Percentiles rank a stretch among this genome's conserved stretches.
These are phyloP conservation scores for Ettlia oleoabundans DNA, from an alignment of 139 green algal genomes.

Conservation along the genomic window DNA sequence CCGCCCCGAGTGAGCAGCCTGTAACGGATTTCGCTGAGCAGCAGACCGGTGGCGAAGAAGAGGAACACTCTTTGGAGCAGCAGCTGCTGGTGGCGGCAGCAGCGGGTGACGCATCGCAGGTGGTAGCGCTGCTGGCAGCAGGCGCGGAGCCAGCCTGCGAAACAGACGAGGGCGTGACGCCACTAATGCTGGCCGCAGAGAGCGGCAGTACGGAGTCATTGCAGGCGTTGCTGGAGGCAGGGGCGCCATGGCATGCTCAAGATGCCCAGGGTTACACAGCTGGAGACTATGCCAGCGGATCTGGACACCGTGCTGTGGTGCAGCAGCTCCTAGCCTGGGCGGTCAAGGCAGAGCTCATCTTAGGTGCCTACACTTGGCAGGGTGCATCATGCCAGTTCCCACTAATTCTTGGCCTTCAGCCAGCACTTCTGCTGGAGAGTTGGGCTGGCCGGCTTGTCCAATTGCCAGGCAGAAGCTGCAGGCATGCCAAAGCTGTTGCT, in stretches of 20 bases:
- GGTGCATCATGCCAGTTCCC: no score
- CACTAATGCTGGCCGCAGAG: conserved; percentile 53
- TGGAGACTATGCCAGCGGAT: conserved; percentile 46
- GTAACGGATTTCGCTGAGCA: no score
- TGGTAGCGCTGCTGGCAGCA: conserved; percentile 52
- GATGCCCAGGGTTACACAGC: conserved; percentile 37
- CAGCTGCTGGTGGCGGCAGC: conserved; percentile 25
- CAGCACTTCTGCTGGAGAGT: no score
- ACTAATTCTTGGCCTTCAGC: no score
- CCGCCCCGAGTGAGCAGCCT: no score
- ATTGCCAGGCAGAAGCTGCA: no score
- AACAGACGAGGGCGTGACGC: conserved; percentile 38
- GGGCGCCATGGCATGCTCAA: conserved; percentile 44
- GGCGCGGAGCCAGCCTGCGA: conserved; percentile 42
- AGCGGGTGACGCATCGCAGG: conserved; percentile 40
- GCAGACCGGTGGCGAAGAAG: background rate
- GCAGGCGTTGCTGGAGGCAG: conserved; percentile 40
- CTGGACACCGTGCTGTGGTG: conserved; percentile 10
- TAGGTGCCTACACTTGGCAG: conserved; percentile 34
- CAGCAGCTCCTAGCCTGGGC: conserved; percentile 48
- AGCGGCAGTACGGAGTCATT: conserved; percentile 29
- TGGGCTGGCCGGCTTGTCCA: no score
- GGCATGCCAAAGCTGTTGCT: no score
- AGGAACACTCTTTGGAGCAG: background rate
- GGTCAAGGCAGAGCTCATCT: conserved; percentile 40